Base-by-base conservation (phyloP, 768 basidiomycete genomes). In the Chlorophyllum brunneum region DNA sequence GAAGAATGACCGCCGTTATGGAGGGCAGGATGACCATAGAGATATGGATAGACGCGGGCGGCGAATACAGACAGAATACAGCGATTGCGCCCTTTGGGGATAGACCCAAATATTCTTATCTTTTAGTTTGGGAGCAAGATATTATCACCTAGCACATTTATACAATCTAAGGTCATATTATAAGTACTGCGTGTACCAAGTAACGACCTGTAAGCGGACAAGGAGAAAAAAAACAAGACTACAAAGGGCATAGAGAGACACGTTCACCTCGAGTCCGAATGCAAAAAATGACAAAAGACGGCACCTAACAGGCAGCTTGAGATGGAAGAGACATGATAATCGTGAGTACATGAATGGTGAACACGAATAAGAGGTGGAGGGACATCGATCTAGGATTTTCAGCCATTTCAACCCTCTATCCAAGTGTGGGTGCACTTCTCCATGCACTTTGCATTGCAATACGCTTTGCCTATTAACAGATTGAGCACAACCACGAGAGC, bases 391-490 rank as follows among this genome's bases (percentile, higher is more conserved):
- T 16, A 15, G n/a, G 29, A 45, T 9, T 16, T 30, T 30, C 9
- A 20, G n/a, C 34, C 34, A 36, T 2, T 7, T 16, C 2, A 36
- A 36, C 13, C 13, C 34, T 36, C 34, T 36, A 36, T 36, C 34
- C 34, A 6, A 15, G 34, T 11, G 34, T 36, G 2, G 41, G 29
- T 10, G 16, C 46, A 22, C 85, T 77, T 64, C 90, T 80, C 90
- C 91, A 93, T 37, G 90, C 91, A 57, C 91, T 92, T 66, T 92
- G 91, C 82, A 93, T 80, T 15, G 90, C 83, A 58, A 93, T 93
- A 40, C 90, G 83, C 57, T 83, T 79, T 4, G 90, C 90, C 87
- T 91, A 54, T 24, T 33, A 31, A 30, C 55, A 41, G 22, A 61
- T 37, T 51, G 9, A 45, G 13, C 20, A 41, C 29, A 51, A 23